Evolutionary conservation across 352 stramenopile species (phyloP), one percentile per base, ranked within the genome.

Genomic region (Globisporangium mamillatum): DNA sequence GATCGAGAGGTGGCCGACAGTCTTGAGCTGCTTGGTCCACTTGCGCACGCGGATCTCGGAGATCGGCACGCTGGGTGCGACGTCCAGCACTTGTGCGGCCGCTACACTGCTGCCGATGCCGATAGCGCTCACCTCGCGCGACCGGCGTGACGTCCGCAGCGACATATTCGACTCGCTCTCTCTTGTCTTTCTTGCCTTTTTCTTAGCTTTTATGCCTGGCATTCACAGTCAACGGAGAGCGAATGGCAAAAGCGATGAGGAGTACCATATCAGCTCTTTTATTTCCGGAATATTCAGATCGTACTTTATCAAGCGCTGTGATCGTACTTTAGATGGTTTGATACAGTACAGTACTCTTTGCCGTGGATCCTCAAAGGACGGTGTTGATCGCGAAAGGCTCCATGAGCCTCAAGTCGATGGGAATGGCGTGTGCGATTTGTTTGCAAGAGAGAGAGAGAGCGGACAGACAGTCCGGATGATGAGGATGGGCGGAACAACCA

Each of bases 21-120:
- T 89, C 64, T 85, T 88, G 32, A 81, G 41, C 72, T 92, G 81
- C 65, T 84, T 88, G 27, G 66, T 84, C 86, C 86, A 93, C 76
- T 91, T 93, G 68, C 86, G 81, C 62, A 71, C 75, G 60, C 82
- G 86, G 70, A 93, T 86, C 55, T 92, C 82, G 14, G 79, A 71
- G 55, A 90, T 86, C 18, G 84, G 81, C 3, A 75, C 77, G 65
- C 76, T 71, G 9, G 81, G 79, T 16, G 75, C 65, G 44, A 76
- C 75, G 18, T 75, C 76, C 60, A 46, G 16, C 38, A 66, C 46
- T 24, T n/a, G 44, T 6, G 41, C 16, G 18, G 41, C 41, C 16
- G 38, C 38, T 18, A 46, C 12, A 7, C 41, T n/a, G 18, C 41
- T 50, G 6, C 41, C 41, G 18, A 52, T 52, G 18, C 44, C 44